Evolutionary conservation across 192 early-diverging fungal species (phyloP), one percentile per base, ranked within the genome.

Genomic region (Coemansia sp.): DNA sequence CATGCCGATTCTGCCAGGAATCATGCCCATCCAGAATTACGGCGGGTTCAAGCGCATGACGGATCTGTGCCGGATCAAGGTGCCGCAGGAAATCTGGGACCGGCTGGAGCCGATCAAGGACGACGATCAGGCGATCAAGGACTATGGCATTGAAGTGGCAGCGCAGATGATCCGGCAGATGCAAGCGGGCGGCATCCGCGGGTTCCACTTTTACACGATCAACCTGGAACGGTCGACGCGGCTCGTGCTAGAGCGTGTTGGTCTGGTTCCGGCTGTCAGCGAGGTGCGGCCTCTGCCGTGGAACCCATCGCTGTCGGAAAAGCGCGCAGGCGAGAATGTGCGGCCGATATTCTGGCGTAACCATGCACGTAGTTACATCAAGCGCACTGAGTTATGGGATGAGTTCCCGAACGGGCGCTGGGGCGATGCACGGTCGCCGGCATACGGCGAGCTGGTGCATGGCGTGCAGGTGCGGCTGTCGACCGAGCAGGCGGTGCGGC

Each of bases 281-380:
- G 83, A 76, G 21, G 64, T 86, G 49, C 83, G 84, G 53, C 84
- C 87, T 21, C 63, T 88, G 73, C 82, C 83, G 35, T 88, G 87
- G 87, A 87, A 79, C 52, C 69, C 81, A 74, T 92, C 93, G 65
- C 85, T 97, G 57, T 87, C 87, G 21, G 84, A 89, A 69, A 95
- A 95, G 80, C 89, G 93, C 51, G 87, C 91, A 27, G 91, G 92
- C 70, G 97, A 99, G 81, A 94, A 89, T 62, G 97, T 99, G 49
- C 92, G 97, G 23, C 97, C 97, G 21, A 99, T 99, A 70, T 98
- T 98, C 64, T 99, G 97, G 97, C 88, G 90, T 76, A 98, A 99
- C 86, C 89, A 94, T 43, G 87, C 91, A 38, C 87, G 89, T 66
- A 91, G 89, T 76, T 97, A 98, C 86, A 90, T 97, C 66, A 85